A percentile compares a stretch with the other conserved stretches of the same genome.
These are phyloP conservation scores for Fusarium solani-melongenae DNA, from an alignment of 2,329 filamentous ascomycete genomes.

Conservation along the genomic window DNA sequence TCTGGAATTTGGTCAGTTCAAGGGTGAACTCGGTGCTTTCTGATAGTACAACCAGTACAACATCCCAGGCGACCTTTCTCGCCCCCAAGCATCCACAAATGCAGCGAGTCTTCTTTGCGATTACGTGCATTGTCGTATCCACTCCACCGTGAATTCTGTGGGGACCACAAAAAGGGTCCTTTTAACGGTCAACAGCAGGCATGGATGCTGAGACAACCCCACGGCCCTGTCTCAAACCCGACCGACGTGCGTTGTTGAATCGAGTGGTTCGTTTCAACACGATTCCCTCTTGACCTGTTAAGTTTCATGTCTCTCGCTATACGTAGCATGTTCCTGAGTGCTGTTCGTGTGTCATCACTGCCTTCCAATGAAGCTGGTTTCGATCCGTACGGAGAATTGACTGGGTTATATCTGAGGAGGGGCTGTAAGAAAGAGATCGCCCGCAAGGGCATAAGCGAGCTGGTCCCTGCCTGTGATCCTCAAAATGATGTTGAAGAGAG, in stretches of 20 bases:
- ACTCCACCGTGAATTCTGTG: conserved; percentile 24
- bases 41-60: background rate
- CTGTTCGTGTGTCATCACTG: background rate
- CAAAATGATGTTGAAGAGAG: conserved; percentile 15
- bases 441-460: conserved; percentile 33
- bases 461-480: conserved; percentile 32
- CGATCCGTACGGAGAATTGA: background rate
- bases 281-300: background rate
- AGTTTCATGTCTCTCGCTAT: background rate
- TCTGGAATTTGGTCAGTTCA: background rate
- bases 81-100: background rate
- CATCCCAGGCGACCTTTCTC: background rate
- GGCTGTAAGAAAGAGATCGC: conserved; percentile 32
- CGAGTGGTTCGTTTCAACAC: conserved; percentile 12
- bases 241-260: conserved; percentile 10
- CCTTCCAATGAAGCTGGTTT: background rate
- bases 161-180: conserved; percentile 20
- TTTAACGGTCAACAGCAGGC: conserved; percentile 22
- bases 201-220: conserved; percentile 16
- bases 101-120: conserved; percentile 1
- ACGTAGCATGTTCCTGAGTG: background rate
- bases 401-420: conserved; percentile 10
- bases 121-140: conserved; percentile 22
- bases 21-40: background rate
- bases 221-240: conserved; percentile 12